Evolutionary conservation across 768 basidiomycete genomes (phyloP).

Genomic region (Candolleomyces aberdarensis): DNA sequence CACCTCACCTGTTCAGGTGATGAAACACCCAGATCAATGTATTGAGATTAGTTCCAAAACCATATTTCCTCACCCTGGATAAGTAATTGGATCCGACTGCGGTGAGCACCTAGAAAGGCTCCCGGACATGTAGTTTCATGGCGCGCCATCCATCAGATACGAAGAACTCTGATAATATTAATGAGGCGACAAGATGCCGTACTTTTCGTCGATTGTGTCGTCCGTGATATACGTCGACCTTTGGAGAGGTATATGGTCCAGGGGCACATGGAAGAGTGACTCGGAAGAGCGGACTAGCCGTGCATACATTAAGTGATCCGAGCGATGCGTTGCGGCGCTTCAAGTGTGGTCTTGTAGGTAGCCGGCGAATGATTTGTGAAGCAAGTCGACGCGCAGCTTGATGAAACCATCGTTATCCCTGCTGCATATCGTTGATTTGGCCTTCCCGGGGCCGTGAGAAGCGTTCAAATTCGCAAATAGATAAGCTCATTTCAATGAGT

Average conservation of each 20-base stretch:
- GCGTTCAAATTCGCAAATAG: not conserved
- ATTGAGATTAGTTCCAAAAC: not conserved
- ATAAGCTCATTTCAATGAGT: not conserved
- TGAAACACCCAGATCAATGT: not conserved
- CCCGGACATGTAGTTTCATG: not conserved
- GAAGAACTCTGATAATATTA: not conserved
- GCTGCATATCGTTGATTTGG: not conserved
- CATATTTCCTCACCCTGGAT: not conserved
- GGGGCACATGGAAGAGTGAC: not conserved
- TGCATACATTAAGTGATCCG: not conserved
- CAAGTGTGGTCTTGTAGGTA: not conserved
- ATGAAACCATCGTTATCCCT: not conserved
- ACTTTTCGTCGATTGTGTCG: not conserved
- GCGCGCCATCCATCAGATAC: not conserved
- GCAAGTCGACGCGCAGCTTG: not conserved
- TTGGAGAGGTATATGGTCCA: conserved; percentile 1
- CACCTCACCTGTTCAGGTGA: not conserved
- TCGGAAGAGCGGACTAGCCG: not conserved
- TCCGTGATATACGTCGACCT: not conserved
- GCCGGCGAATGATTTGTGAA: not conserved
- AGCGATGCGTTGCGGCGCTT: not conserved
- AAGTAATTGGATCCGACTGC: not conserved
- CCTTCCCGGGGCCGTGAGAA: not conserved
- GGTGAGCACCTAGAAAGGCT: not conserved
- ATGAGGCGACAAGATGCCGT: not conserved